Base-by-base conservation (phyloP, 352 stramenopile genomes). In the Globisporangium lucens region DNA sequence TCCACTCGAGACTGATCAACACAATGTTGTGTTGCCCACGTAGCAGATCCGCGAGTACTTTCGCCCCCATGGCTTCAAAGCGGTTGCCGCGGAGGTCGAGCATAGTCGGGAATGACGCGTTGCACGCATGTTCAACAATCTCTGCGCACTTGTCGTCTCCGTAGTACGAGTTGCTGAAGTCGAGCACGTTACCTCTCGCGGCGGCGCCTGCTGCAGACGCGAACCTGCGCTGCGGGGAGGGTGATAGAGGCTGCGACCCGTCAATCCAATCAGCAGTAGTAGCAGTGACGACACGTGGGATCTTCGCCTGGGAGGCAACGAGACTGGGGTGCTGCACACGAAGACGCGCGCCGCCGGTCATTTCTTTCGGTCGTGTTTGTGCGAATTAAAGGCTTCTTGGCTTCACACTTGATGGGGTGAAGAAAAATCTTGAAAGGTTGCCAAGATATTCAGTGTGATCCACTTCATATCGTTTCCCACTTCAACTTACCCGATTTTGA, bases 1-100 rank as follows among this genome's bases (percentile, higher is more conserved):
- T 95, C 86, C 86, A 94, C 71, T 95, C 85, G 57, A 95, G 69
- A 52, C 76, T 82, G 30, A 95, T 75, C n/a, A 75, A 74, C 24
- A 84, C 75, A 20, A 93, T 64, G 20, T 75, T 78, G 58, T 91
- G 85, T 2, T 82, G 78, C 0, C 65, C 73, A 0, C 79, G 76
- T 33, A 95, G 56, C 63, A 90, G 66, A 20, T 78, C 74, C 0
- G 84, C 87, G 10, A 95, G 65, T 55, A 66, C 43, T 65, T 75
- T 78, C 24, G 80, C 83, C 13, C 82, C 87, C 0, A 74, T 75
- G 30, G 78, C 76, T 67, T 89, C 82, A 61, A 95, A 89, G 67
- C 87, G 88, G 63, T 95, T 94, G 17, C 86, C 86, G 24, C 85
- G 75, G 30, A 94, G 67, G 57, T 95, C 84, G 13, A 94, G 74